These are phyloP conservation scores for Puccinia coronata DNA, from an alignment of 1,284 basidiomycete species.

Conservation along the genomic window DNA sequence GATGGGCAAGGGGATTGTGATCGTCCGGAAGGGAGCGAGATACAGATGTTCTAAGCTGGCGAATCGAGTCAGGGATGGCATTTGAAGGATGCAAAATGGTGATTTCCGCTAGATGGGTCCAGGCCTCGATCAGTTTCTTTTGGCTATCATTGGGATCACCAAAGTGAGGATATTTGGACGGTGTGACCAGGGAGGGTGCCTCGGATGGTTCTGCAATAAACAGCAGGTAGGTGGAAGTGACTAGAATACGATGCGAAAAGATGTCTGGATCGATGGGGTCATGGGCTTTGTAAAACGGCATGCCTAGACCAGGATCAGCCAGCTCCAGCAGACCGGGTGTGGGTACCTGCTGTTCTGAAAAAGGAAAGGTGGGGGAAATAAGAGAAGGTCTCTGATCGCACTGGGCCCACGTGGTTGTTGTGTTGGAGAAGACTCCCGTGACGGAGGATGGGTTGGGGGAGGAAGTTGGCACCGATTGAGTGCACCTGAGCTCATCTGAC, in stretches of 20 bases:
- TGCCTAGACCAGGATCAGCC: constrained; percentile 28
- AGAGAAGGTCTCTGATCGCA: background rate
- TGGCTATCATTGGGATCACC: background rate
- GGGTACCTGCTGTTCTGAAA: background rate
- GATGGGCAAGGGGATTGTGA: background rate
- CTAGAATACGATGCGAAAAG: constrained; percentile 40
- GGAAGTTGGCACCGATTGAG: background rate
- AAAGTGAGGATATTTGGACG: constrained; percentile 3
- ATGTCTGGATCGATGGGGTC: constrained; percentile 33
- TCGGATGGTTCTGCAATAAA: constrained; percentile 19
- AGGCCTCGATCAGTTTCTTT: constrained; percentile 15
- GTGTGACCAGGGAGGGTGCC: background rate
- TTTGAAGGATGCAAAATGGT: constrained; percentile 20
- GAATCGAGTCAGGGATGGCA: constrained; percentile 10
- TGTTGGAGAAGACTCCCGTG: background rate
- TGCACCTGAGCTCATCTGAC: background rate
- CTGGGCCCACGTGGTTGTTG: background rate
- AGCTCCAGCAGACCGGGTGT: constrained; percentile 24
- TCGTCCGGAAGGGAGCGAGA: background rate
- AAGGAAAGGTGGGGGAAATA: background rate
- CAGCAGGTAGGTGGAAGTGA: constrained; percentile 31
- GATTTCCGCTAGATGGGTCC: constrained; percentile 20
- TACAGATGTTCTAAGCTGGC: constrained; percentile 13
- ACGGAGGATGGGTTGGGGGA: background rate
- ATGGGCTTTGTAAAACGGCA: constrained; percentile 27